Evolutionary conservation across 1,139 yeast species (phyloP), one percentile per base, ranked within the genome.

Genomic region (Hyphopichia buzzinii): DNA sequence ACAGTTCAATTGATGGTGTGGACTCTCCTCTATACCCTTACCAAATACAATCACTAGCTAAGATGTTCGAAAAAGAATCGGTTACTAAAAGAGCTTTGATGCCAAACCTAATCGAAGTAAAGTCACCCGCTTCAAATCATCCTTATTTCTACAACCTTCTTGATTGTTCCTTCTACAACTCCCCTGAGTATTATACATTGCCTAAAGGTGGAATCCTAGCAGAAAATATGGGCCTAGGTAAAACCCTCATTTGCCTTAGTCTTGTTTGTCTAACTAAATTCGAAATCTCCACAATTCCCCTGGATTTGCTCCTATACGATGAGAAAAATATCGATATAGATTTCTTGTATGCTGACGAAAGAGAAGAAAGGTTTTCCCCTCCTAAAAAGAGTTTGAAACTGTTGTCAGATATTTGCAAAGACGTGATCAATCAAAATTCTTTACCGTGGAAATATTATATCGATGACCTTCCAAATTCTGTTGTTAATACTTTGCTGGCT

Each of bases 181-280:
- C 50, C 3, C 79, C 84, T 0, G 72, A 65, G 17, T 42, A 56
- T 2, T 76, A 67, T 47, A 44, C 49, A 15, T 58, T 77, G 3
- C 81, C 85, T 0, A 56, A 72, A 43, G 89, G 89, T 12, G 90
- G 89, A 0, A 79, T 83, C 2, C 57, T 83, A 10, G 87, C 87
- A 0, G 90, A 83, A 45, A 81, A 81, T 70, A 83, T 83, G 89
- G 90, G 89, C 0, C 57, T 81, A 13, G 90, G 90, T 0, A 83
- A 83, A 50, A 82, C 89, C 0, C 64, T 79, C 30, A 82, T 83
- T 4, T 81, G 87, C 46, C 55, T 83, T 14, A 79, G 84, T 6
- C 60, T 83, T 32, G 67, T 82, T 0, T 74, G 83, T 44, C 50
- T 73, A 7, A 75, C 88, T 0, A 77, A 72, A 43, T 62, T 56